Percentiles rank a stretch among this genome's conserved stretches.
phyloP scores from a whole-genome alignment of 768 basidiomycete genomes.

The Amanita polypyramis region DNA sequence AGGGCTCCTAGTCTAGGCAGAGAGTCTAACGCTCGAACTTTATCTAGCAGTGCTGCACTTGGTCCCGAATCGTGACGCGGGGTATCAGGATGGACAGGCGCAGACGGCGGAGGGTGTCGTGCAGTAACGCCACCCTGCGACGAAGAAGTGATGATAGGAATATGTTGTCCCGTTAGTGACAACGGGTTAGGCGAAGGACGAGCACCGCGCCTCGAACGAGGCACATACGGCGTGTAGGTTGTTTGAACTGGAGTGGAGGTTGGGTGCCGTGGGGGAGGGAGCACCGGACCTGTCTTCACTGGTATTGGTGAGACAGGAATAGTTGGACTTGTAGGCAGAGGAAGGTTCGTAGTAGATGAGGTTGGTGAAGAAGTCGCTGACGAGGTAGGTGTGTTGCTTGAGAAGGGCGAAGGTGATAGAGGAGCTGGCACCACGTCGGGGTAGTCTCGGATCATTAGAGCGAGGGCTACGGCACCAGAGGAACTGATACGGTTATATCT shows the following conservation, averaged over 20 bases:
- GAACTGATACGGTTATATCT: conserved; percentile 81
- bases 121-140: conserved; percentile 43
- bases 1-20: conserved; percentile 79
- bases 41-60: conserved; percentile 73
- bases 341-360: conserved; percentile 20
- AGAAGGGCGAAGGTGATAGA: conserved; percentile 20
- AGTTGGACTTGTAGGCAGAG: conserved; percentile 18
- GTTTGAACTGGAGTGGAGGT: conserved; percentile 46
- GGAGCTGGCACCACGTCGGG: conserved; percentile 57
- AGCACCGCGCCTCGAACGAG: conserved; percentile 42
- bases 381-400: conserved; percentile 25
- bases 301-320: conserved; percentile 14
- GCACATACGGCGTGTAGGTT: conserved; percentile 79
- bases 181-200: conserved; percentile 27
- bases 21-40: conserved; percentile 83
- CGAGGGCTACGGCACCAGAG: conserved; percentile 82
- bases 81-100: conserved; percentile 13
- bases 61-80: conserved; percentile 35
- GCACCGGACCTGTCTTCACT: conserved; percentile 20
- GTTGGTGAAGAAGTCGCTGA: conserved; percentile 28
- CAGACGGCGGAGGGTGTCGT: conserved; percentile 22
- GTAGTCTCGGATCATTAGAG: conserved; percentile 95
- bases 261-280: conserved; percentile 32
- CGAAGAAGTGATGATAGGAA: conserved; percentile 65
- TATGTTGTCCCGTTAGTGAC: conserved; percentile 30